Base-by-base conservation (phyloP, 768 basidiomycete genomes). In the Mrakia blollopis region DNA sequence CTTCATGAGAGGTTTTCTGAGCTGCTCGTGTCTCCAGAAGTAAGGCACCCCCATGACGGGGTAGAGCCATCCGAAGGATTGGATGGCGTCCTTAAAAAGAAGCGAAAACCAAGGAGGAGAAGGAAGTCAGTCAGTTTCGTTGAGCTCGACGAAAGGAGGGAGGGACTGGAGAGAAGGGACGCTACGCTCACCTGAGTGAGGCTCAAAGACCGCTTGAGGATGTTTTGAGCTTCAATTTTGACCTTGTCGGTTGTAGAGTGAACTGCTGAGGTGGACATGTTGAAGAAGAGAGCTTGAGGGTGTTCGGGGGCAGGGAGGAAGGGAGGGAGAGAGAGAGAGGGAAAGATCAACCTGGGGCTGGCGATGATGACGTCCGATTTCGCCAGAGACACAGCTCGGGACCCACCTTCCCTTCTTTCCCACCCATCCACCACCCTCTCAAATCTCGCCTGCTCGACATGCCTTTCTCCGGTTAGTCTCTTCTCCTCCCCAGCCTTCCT, bases 1-100 rank as follows among this genome's bases (percentile, higher is more conserved):
- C 30, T 67, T 57, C n/a, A 73, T 47, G 37, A 77, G 52, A 9
- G 76, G 76, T 14, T 35, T 44, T 8, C 39, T 41, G 13, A 77
- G 76, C 39, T 68, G 37, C 25, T 37, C 28, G 72, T 77, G 71
- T 7, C 30, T 28, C 32, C 61, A 39, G 32, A 77, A 68, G 62
- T 73, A 73, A 7, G 76, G 50, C 44, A 77, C 72, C 23, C 76
- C 76, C 25, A 52, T 52, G n/a, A 77, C 11, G 10, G 76, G 76
- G 63, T 77, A 77, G 37, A 73, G 71, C 76, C 75, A 76, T 23
- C 75, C 73, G 4, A 67, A 50, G 28, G 61, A 62, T 10, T 37
- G 32, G 41, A 74, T 37, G 10, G 73, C 35, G 21, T 62, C 61
- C 41, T 74, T 39, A 1, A 52, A n/a, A 23, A 30, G 11, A 35